Evolutionary conservation across 1,139 yeast genomes (phyloP), one percentile per base, ranked within the genome.

Genomic region (Casaregolazyma lundiana): DNA sequence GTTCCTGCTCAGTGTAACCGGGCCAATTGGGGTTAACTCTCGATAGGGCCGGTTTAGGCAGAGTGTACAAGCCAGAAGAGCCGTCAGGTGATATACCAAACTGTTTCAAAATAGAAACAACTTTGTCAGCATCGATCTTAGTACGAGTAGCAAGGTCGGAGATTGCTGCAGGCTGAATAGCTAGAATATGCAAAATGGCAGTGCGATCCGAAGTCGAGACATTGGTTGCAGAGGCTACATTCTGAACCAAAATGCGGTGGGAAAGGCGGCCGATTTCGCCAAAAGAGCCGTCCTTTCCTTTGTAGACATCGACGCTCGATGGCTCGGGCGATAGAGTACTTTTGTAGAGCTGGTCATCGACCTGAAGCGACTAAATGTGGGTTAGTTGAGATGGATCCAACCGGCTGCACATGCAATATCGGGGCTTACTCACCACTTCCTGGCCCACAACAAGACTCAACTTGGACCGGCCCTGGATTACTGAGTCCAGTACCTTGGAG

Each of bases 261-360:
- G 36, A 35, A 17, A 42, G 20, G 6, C 41, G 35, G 29, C 45
- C 45, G 18, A 36, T 20, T 15, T 35, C 40, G 19, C n/a, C 21
- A 6, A 42, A 36, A 11, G 24, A 21, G 24, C 21, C 19, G 7
- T 18, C 20, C 13, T 35, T 39, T 36, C 45, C 45, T 32, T 17
- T 21, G 30, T 46, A 46, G 9, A 43, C 21, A 36, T 46, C 49
- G 18, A 46, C 46, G 35, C 43, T 46, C 15, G 49, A 46, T 3
- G 49, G 46, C 29, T 46, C 49, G 11, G 26, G 13, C 18, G 36
- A 35, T 21, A 42, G 9, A 21, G 38, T 35, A 15, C 36, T 39
- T 15, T 35, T 35, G 15, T 42, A 42, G 6, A 24, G 11, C 6
- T 32, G 24, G 20, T 13, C 36, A 13, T 42, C 21, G 20, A 34